Percentiles rank a stretch among this genome's conserved stretches.
These are phyloP conservation scores for Colletotrichum higginsianum DNA, from an alignment of 2,329 filamentous ascomycete species.

Conservation along the genomic window DNA sequence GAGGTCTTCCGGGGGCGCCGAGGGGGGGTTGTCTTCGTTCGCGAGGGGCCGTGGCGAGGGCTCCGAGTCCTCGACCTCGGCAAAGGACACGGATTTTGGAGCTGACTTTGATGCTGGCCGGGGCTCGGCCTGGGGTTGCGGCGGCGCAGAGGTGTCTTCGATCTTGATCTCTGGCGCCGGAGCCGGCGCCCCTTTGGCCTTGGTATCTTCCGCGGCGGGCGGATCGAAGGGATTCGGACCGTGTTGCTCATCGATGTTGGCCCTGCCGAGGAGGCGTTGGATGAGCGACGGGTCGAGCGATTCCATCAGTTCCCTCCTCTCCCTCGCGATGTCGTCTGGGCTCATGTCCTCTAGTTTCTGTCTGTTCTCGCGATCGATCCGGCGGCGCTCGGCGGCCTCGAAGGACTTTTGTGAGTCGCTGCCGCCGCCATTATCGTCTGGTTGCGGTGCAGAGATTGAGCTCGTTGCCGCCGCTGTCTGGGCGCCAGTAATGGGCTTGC, in stretches of 20 bases:
- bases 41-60: slow-evolving; percentile 40
- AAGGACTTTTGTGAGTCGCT: slow-evolving; percentile 45
- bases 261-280: slow-evolving; percentile 81
- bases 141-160: slow-evolving; percentile 49
- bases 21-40: slow-evolving; percentile 60
- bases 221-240: slow-evolving; percentile 61
- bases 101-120: slow-evolving; percentile 25
- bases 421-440: slow-evolving; percentile 22
- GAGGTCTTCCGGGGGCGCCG: slow-evolving; percentile 58
- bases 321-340: slow-evolving; percentile 83
- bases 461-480: slow-evolving; percentile 32
- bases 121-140: slow-evolving; percentile 41
- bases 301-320: slow-evolving; percentile 85
- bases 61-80: slow-evolving; percentile 10
- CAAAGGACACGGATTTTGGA: slow-evolving; percentile 3
- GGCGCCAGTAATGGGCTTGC: slow-evolving; percentile 48
- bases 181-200: slow-evolving; percentile 22
- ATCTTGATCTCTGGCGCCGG: slow-evolving; percentile 53
- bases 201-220: slow-evolving; percentile 30
- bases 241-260: slow-evolving; percentile 78
- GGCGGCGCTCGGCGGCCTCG: slow-evolving; percentile 73
- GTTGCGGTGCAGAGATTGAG: slow-evolving; percentile 1
- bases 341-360: slow-evolving; percentile 84
- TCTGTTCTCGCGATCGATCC: slow-evolving; percentile 88
- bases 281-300: slow-evolving; percentile 82